Base-by-base conservation (phyloP, 345 rosid species). In the Citrus hindsii region DNA sequence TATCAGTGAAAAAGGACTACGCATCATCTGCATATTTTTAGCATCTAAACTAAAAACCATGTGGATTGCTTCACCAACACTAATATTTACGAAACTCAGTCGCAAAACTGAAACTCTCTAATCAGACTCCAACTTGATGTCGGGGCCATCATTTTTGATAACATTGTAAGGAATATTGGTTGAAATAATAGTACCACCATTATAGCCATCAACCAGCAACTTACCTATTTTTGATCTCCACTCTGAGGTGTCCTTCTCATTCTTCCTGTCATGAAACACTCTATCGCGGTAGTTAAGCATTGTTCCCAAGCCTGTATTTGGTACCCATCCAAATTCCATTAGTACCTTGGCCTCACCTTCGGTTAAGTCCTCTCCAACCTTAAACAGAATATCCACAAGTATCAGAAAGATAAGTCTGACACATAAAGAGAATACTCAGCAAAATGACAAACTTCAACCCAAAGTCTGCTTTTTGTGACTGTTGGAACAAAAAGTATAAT, bases 311-410 rank as follows among this genome's bases (percentile, higher is more conserved):
- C 99, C 99, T 0, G 87, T 92, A 76, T 91, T 90, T 18, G 91
- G 93, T 32, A 83, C 62, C 99, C 98, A 96, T 37, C 97, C 99
- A 65, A 80, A 96, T 77, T 84, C 89, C 87, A 81, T 87, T 68
- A 96, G 79, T 68, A 96, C 97, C 81, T 83, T 79, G 4, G 95
- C 97, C 76, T 96, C 97, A 0, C 90, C 91, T 87, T 88, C 92
- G 2, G 85, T 86, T 83, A 94, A 81, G 90, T 96, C 97, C 82
- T 91, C 93, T 74, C 99, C 98, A 58, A 92, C 87, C 99, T 95
- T 77, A 18, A 48, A 56, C 30, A 27, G 25, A 63, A 77, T 19
- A 60, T 55, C 58, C 33, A 38, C 28, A 74, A 33, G 42, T 35
- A 61, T 37, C 30, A 48, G 67, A 10, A 24, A 73, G 42, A 7